Conservation (phyloP, 257 asterid genomes). For the Capsicum chinense region DNA sequence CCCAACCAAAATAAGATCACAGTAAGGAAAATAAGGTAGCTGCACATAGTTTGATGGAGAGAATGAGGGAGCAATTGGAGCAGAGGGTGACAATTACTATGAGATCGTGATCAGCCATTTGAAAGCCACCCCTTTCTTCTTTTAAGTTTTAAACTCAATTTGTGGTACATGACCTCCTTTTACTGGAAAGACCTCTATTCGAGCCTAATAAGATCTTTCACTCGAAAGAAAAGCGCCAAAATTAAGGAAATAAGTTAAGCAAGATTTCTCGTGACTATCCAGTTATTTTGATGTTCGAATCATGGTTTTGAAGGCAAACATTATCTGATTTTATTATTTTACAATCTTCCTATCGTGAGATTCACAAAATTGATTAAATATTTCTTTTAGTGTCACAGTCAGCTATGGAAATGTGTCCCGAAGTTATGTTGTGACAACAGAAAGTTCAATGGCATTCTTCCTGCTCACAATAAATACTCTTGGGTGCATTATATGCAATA, state of each 20-base stretch:
- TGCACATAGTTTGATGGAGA: not conserved
- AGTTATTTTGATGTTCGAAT: not conserved
- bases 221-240: not conserved
- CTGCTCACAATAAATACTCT: not conserved
- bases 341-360: not conserved
- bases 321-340: not conserved
- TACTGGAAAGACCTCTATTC: not conserved
- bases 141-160: not conserved
- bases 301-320: not conserved
- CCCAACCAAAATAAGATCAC: conserved; percentile 19
- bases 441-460: conserved; percentile 10
- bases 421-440: not conserved
- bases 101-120: not conserved
- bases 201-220: not conserved
- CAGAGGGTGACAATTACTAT: not conserved
- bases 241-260: not conserved
- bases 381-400: not conserved
- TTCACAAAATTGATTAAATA: not conserved
- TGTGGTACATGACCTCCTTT: not conserved
- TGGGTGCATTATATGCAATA: not conserved
- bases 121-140: not conserved
- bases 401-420: not conserved
- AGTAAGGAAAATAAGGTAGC: conserved; percentile 2
- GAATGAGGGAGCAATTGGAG: not conserved
- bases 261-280: not conserved